Percentiles rank a stretch among this genome's conserved stretches.
Evolutionary conservation across 2,329 filamentous ascomycete species (phyloP).

Genomic region (Ophiostoma piceae): DNA sequence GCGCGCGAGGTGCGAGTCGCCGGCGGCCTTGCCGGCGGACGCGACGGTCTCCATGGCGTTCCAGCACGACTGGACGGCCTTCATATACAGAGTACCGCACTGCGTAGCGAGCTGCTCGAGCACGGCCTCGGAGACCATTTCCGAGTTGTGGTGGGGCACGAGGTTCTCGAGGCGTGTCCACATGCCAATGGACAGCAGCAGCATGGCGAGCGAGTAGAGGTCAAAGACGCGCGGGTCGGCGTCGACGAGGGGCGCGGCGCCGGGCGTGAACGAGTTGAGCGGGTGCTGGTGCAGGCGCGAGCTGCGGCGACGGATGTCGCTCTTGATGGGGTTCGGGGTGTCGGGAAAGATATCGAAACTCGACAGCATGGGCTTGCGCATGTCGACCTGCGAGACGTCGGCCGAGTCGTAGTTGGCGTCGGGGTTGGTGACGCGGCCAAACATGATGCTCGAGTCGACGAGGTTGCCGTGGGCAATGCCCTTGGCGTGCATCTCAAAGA

Average conservation of each 20-base stretch:
- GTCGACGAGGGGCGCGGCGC: conserved; percentile 43
- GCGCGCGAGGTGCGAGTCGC: conserved; percentile 48
- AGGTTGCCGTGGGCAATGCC: conserved; percentile 68
- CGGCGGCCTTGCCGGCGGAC: conserved; percentile 35
- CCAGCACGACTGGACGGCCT: conserved; percentile 67
- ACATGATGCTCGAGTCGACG: conserved; percentile 61
- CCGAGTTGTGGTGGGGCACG: conserved; percentile 40
- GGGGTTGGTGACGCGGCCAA: conserved; percentile 44
- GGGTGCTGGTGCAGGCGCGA: conserved; percentile 60
- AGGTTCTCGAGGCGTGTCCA: conserved; percentile 63
- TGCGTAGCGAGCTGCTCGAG: conserved; percentile 59
- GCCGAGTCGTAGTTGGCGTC: conserved; percentile 30
- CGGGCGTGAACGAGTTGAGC: conserved; percentile 46
- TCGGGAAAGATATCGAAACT: conserved; percentile 68
- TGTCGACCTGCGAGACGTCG: conserved; percentile 44
- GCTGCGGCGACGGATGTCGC: conserved; percentile 30
- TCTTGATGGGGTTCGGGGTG: conserved; percentile 35
- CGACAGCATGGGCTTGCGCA: conserved; percentile 64
- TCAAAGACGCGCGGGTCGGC: conserved; percentile 58
- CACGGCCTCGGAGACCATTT: conserved; percentile 56
- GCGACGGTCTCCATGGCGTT: conserved; percentile 62
- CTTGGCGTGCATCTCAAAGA: conserved; percentile 67
- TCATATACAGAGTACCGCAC: conserved; percentile 70
- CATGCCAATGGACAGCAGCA: conserved; percentile 68
- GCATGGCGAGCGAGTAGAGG: conserved; percentile 66